These are phyloP conservation scores for Metschnikowia corniflorae DNA, from an alignment of 805 yeast genomes.

Conservation along the genomic window DNA sequence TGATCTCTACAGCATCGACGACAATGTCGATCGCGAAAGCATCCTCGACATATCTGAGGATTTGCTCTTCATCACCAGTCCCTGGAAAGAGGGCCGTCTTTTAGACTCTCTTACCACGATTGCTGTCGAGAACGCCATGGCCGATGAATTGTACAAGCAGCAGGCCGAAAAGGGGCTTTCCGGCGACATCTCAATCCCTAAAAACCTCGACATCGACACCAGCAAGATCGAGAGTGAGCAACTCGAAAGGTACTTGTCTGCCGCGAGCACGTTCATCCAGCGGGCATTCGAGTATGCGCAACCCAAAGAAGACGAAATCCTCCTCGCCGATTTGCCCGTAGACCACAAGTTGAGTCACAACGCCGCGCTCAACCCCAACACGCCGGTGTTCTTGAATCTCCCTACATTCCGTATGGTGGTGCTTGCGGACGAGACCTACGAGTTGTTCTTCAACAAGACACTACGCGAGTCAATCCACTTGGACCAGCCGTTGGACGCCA, in stretches of 20 bases:
- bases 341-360: conserved; percentile 53
- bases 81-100: conserved; percentile 71
- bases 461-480: conserved; percentile 67
- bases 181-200: conserved; percentile 45
- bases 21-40: conserved; percentile 67
- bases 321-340: conserved; percentile 36
- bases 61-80: conserved; percentile 71
- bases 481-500: conserved; percentile 47
- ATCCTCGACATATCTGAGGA: conserved; percentile 87
- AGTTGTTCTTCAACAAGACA: conserved; percentile 71
- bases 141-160: conserved; percentile 53
- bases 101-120: conserved; percentile 64
- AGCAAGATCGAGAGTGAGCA: conserved; percentile 60
- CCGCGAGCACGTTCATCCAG: conserved; percentile 83
- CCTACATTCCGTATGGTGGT: conserved; percentile 95
- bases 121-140: conserved; percentile 63
- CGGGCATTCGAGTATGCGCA: conserved; percentile 88
- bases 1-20: conserved; percentile 56
- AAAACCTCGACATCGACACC: conserved; percentile 59
- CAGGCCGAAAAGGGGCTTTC: conserved; percentile 31
- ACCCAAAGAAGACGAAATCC: conserved; percentile 48
- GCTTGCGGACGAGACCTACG: conserved; percentile 90
- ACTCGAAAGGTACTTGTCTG: conserved; percentile 75
- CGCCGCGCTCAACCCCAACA: conserved; percentile 76
- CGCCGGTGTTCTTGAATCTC: conserved; percentile 69